Evolutionary conservation across 2,329 filamentous ascomycete species (phyloP).

Genomic region (Bipolaris zeicola): DNA sequence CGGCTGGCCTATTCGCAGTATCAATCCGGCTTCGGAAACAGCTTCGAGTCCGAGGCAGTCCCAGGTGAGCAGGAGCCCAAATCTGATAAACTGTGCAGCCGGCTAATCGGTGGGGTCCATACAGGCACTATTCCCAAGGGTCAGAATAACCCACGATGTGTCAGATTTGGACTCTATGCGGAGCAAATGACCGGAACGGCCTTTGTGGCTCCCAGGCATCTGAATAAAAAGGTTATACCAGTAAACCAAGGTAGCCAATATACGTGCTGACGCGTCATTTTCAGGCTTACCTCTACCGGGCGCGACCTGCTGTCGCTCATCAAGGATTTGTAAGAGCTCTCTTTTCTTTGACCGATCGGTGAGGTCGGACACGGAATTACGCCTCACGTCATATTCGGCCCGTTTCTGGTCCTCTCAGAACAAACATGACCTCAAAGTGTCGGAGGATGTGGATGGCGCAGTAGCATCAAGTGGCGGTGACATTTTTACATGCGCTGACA

Average conservation of each 20-base stretch:
- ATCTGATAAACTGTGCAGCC: conserved; percentile 3
- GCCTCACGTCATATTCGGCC: conserved; percentile 6
- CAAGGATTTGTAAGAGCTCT: conserved; percentile 44
- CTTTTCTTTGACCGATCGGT: conserved; percentile 1
- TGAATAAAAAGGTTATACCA: conserved; percentile 40
- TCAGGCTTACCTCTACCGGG: conserved; percentile 42
- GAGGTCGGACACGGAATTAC: background rate
- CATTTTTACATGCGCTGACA: conserved; percentile 32
- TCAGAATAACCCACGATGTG: conserved; percentile 50
- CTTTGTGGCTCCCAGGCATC: conserved; percentile 45
- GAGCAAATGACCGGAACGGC: conserved; percentile 47
- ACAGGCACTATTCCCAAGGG: conserved; percentile 53
- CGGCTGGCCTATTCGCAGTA: conserved; percentile 47
- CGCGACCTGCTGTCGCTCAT: conserved; percentile 46
- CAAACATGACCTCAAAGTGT: background rate
- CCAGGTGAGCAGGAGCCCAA: conserved; percentile 36
- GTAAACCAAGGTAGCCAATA: background rate
- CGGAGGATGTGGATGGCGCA: background rate
- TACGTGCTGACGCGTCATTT: conserved; percentile 8
- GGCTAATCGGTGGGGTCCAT: conserved; percentile 18
- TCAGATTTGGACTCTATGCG: conserved; percentile 46
- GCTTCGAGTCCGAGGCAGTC: conserved; percentile 55
- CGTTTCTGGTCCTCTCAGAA: background rate
- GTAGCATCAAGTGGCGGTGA: background rate
- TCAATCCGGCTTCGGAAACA: conserved; percentile 63